These are phyloP conservation scores for Dictyostelium intermedium DNA, from an alignment of 78 protist genomes.

Conservation along the genomic window DNA sequence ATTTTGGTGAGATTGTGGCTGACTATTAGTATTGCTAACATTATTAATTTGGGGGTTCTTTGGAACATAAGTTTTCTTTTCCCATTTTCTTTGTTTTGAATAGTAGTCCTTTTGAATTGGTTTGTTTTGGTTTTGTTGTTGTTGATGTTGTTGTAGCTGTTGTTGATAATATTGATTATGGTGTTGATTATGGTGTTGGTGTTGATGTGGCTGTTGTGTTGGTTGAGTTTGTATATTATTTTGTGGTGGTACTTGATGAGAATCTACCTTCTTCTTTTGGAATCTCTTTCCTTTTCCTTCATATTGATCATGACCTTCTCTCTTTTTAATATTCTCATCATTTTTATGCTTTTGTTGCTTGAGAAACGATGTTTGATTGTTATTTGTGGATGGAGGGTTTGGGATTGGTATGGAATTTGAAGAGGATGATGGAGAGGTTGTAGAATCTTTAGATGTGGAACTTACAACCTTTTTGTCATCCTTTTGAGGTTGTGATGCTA, in stretches of 20 bases:
- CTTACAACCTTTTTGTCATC: background rate
- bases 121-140: background rate
- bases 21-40: background rate
- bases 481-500: background rate
- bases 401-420: background rate
- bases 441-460: background rate
- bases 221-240: background rate
- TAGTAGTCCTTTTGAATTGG: background rate
- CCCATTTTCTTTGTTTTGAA: background rate
- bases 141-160: background rate
- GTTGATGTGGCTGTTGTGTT: background rate
- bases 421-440: background rate
- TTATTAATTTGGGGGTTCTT: constrained; percentile 32
- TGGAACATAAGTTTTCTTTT: constrained; percentile 49
- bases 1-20: background rate
- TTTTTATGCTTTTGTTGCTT: background rate
- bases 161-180: background rate
- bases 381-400: background rate
- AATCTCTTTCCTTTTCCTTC: background rate
- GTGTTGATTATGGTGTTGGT: background rate
- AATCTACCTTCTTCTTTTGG: background rate
- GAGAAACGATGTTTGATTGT: background rate
- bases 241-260: background rate
- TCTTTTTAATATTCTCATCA: background rate
- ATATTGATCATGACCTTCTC: background rate